Conservation (phyloP, 345 rosid species). For the Linum lewisii region DNA sequence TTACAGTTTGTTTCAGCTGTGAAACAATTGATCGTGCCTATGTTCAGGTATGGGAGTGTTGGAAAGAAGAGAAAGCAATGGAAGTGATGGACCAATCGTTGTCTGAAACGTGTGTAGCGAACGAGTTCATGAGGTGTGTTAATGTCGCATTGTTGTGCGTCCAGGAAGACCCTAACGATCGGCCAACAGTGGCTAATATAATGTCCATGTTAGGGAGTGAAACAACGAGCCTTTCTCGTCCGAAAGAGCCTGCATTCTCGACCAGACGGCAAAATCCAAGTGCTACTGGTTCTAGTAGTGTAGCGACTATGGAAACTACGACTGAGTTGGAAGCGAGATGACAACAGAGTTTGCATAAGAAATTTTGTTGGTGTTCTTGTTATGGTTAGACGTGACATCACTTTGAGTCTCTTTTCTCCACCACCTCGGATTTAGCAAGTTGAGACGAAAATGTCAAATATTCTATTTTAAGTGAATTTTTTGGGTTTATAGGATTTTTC, state of each 20-base stretch:
- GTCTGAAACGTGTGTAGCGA: constrained; percentile 6
- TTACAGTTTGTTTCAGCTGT: no score
- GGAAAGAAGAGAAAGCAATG: constrained; percentile 17
- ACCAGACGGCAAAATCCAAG: neutral
- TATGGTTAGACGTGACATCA: no score
- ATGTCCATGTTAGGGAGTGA: constrained; percentile 18
- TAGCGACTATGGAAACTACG: neutral
- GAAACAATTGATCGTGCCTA: no score
- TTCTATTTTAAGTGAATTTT: no score
- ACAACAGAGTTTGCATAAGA: no score
- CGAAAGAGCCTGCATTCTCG: neutral
- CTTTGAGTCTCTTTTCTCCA: no score
- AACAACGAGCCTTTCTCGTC: neutral
- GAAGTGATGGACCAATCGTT: constrained; percentile 9
- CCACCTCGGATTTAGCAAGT: no score
- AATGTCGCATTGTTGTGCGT: constrained; percentile 15
- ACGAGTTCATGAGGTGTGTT: constrained; percentile 11
- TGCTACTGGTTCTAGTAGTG: neutral
- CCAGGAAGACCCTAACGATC: constrained; percentile 18
- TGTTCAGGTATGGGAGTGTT: constrained; percentile 16
- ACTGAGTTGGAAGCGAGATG: neutral
- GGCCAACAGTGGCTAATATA: constrained; percentile 8
- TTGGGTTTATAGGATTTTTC: no score
- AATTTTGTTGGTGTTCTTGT: no score
- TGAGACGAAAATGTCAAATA: no score